Conservation (phyloP, 192 early-diverging fungal genomes). For the Pecoramyces ruminantium region DNA sequence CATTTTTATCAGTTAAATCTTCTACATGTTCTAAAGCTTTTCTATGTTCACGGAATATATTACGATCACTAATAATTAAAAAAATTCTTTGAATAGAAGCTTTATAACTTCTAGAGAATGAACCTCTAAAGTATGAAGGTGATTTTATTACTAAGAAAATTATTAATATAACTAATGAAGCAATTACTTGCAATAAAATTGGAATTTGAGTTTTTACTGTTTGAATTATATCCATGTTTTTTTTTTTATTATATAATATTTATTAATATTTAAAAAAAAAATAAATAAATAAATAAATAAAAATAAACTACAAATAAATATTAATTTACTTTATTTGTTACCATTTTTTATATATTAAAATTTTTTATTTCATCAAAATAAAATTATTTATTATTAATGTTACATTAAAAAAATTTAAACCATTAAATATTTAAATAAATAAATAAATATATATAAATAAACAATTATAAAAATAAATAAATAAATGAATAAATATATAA, state of each 20-base stretch:
- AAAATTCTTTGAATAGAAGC: not conserved
- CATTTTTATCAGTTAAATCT: not conserved
- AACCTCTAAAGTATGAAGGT: not conserved
- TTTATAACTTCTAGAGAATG: not conserved
- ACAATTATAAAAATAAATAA: too few species aligned
- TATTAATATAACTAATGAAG: not conserved
- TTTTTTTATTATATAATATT: not conserved
- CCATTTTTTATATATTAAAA: too few species aligned
- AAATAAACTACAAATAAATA: too few species aligned
- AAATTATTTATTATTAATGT: too few species aligned
- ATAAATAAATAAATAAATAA: too few species aligned
- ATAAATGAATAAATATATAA: too few species aligned
- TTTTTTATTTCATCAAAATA: too few species aligned
- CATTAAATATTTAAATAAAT: too few species aligned
- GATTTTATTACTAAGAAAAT: not conserved
- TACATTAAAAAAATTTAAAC: too few species aligned
- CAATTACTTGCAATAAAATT: not conserved
- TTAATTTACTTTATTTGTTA: too few species aligned
- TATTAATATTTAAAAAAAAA: too few species aligned
- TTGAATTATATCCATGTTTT: not conserved
- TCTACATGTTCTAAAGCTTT: not conserved
- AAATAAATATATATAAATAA: too few species aligned
- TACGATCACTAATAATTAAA: not conserved
- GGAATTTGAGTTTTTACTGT: not conserved
- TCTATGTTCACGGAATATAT: not conserved